Percentiles rank a stretch among this genome's conserved stretches.
These are phyloP conservation scores for Pyrenula aspistea DNA, from an alignment of 495 filamentous ascomycete genomes.

Conservation along the genomic window DNA sequence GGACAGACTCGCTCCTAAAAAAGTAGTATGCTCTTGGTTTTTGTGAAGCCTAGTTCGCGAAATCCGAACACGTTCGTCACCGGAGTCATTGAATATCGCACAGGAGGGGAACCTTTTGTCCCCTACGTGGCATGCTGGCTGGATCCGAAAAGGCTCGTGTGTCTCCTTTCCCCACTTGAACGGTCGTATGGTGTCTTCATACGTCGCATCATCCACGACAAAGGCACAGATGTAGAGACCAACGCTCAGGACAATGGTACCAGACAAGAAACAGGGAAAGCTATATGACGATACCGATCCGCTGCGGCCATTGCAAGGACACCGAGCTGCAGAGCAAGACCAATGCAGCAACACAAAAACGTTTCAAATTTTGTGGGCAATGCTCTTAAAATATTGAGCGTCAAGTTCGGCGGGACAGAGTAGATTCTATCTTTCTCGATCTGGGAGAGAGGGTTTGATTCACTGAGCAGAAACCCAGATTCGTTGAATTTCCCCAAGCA, in stretches of 20 bases:
- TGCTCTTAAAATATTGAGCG: neutral
- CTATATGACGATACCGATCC: neutral
- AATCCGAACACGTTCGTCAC: neutral
- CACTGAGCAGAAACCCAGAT: neutral
- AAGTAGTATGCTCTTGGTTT: neutral
- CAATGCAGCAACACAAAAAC: neutral
- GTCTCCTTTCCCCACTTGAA: neutral
- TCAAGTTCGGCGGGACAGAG: neutral
- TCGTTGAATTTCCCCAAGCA: neutral
- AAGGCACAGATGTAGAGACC: neutral
- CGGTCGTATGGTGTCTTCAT: neutral
- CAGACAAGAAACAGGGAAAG: neutral
- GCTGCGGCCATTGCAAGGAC: neutral
- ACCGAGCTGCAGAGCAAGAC: neutral
- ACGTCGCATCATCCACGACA: neutral
- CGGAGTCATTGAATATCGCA: neutral
- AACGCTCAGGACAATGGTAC: neutral
- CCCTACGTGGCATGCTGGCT: constrained; percentile 26
- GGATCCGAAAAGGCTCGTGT: constrained; percentile 18
- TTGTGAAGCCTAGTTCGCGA: neutral
- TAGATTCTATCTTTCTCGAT: neutral
- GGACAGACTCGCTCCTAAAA: constrained; percentile 15
- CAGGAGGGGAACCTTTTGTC: constrained; percentile 29
- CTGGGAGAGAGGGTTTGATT: no score
- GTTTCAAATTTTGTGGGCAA: neutral